These are phyloP conservation scores for Globisporangium radiosum DNA, from an alignment of 352 stramenopile species.

Conservation along the genomic window DNA sequence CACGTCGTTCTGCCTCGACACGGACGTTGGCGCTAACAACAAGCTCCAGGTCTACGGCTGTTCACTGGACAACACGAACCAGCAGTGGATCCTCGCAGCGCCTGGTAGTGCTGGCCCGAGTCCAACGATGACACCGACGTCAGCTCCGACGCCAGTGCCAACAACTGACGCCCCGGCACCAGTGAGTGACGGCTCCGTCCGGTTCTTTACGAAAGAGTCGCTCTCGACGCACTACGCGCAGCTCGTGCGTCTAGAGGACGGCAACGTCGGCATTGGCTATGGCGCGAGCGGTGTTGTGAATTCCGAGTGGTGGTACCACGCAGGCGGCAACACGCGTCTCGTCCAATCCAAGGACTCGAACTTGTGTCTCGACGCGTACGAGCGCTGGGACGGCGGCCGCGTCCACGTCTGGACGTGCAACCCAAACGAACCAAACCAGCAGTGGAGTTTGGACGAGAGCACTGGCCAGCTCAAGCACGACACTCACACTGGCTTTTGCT, in stretches of 20 bases:
- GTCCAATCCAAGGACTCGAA: constrained; percentile 36
- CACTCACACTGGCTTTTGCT: constrained; percentile 45
- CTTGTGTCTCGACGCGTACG: constrained; percentile 56
- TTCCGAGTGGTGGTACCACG: constrained; percentile 40
- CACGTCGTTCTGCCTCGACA: constrained; percentile 53
- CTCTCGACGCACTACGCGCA: constrained; percentile 25
- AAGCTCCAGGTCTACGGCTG: constrained; percentile 61
- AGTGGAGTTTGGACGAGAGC: constrained; percentile 25
- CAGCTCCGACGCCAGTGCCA: constrained; percentile 5
- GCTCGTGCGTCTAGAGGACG: constrained; percentile 22
- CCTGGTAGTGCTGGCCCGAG: constrained; percentile 4
- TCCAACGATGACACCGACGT: constrained; percentile 12
- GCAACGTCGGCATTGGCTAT: constrained; percentile 20
- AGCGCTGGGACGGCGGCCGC: constrained; percentile 39
- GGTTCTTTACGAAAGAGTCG: constrained; percentile 36
- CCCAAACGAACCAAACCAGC: constrained; percentile 34
- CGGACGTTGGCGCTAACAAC: constrained; percentile 31
- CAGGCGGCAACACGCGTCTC: constrained; percentile 28
- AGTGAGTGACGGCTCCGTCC: constrained; percentile 23
- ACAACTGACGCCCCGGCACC: constrained; percentile 8
- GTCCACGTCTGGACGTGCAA: constrained; percentile 39
- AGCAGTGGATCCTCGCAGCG: constrained; percentile 29
- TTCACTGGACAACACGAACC: constrained; percentile 44
- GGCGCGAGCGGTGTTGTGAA: constrained; percentile 14
- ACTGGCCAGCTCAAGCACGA: constrained; percentile 41